phyloP scores from a whole-genome alignment of 768 basidiomycete genomes.

The button mushroom (Agaricus bisporus) region DNA sequence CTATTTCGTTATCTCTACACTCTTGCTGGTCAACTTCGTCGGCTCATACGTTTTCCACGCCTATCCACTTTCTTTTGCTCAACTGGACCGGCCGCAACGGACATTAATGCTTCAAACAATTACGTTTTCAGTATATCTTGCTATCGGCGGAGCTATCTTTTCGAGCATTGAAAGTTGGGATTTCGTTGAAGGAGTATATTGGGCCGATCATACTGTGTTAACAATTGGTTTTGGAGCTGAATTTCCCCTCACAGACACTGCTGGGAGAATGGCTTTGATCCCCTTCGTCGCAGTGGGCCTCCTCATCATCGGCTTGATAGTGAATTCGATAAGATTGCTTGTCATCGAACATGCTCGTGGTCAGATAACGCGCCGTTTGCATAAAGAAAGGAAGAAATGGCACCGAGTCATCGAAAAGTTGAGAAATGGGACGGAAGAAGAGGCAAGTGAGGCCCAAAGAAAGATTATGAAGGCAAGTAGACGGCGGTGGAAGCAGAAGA shows the following conservation, averaged over 20 bases:
- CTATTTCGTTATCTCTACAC: constrained; percentile 24
- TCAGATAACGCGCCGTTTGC: constrained; percentile 26
- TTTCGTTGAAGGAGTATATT: constrained; percentile 34
- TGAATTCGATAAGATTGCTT: constrained; percentile 30
- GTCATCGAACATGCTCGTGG: constrained; percentile 31
- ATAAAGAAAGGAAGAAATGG: constrained; percentile 26
- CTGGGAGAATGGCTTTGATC: constrained; percentile 25
- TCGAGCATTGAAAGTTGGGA: constrained; percentile 28
- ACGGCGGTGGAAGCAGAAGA: constrained; percentile 9
- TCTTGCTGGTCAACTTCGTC: constrained; percentile 21
- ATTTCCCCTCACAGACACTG: constrained; percentile 24
- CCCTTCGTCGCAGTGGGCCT: constrained; percentile 34
- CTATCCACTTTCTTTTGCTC: constrained; percentile 29
- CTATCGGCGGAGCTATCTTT: constrained; percentile 32
- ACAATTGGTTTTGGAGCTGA: constrained; percentile 36
- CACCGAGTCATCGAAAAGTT: constrained; percentile 9
- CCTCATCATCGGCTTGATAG: constrained; percentile 30
- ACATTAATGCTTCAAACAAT: constrained; percentile 39
- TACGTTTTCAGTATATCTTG: constrained; percentile 31
- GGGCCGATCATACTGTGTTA: constrained; percentile 37
- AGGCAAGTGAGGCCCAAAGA: constrained; percentile 2
- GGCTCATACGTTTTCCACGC: constrained; percentile 25
- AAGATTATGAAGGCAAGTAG: constrained; percentile 8
- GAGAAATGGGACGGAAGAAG: not conserved
- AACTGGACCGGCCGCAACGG: constrained; percentile 32